Conservation (phyloP, 192 early-diverging fungal genomes). For the Thoreauomyces humboldtii region DNA sequence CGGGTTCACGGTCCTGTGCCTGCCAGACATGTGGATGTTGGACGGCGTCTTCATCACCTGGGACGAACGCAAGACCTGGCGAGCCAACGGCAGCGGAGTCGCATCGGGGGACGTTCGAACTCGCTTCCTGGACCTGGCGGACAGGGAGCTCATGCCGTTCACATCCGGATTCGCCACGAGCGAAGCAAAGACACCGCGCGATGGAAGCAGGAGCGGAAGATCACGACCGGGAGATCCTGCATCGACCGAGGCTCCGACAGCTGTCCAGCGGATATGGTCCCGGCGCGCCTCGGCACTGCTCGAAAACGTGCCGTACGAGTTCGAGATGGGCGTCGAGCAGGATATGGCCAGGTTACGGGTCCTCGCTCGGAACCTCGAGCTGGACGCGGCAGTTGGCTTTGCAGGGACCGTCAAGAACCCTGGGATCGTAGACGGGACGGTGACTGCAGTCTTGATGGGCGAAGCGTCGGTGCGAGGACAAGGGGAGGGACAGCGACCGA, state of each 20-base stretch:
- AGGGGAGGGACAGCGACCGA: neutral
- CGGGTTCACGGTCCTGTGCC: slow-evolving; percentile 33
- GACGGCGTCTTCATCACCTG: slow-evolving; percentile 36
- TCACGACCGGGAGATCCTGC: too few relatives aligned
- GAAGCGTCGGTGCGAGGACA: neutral
- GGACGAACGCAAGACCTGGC: slow-evolving; percentile 38
- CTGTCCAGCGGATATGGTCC: slow-evolving; percentile 26
- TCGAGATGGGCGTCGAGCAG: slow-evolving; percentile 36
- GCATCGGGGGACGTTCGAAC: neutral
- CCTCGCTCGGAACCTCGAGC: slow-evolving; percentile 25
- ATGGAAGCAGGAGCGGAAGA: too few relatives aligned
- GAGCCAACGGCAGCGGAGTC: neutral
- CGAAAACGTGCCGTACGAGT: slow-evolving; percentile 24
- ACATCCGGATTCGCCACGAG: slow-evolving; percentile 5
- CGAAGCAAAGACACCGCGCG: too few relatives aligned
- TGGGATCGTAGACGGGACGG: slow-evolving; percentile 2
- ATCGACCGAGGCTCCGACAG: too few relatives aligned
- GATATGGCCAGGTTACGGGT: slow-evolving; percentile 21
- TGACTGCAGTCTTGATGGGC: neutral
- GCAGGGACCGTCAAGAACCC: slow-evolving; percentile 5
- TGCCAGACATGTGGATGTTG: slow-evolving; percentile 44
- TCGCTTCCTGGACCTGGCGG: slow-evolving; percentile 26
- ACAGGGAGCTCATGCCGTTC: slow-evolving; percentile 26
- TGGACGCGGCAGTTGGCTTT: neutral
- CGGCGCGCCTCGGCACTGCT: slow-evolving; percentile 15